These are phyloP conservation scores for Fusarium irregulare DNA, from an alignment of 2,329 filamentous ascomycete genomes.

Conservation along the genomic window DNA sequence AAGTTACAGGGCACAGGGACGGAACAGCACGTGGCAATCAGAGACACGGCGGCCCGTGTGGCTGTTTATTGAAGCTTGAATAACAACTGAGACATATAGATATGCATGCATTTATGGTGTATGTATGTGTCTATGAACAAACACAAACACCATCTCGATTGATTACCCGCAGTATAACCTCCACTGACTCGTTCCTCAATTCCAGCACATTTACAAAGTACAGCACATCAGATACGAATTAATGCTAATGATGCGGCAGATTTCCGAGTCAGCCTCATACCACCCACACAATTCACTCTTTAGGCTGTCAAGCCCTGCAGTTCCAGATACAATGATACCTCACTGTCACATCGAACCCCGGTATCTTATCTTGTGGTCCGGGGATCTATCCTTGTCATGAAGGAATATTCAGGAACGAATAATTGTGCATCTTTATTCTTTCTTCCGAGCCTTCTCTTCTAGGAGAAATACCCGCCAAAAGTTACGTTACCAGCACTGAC, in stretches of 20 bases:
- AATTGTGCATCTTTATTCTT: background rate
- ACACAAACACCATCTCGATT: too few relatives aligned
- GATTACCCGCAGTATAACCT: background rate
- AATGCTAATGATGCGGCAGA: background rate
- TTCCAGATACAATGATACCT: conserved; percentile 33
- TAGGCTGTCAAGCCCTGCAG: conserved; percentile 26
- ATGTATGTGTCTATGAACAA: background rate
- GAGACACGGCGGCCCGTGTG: conserved; percentile 26
- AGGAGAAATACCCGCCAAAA: background rate
- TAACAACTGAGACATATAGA: conserved; percentile 12
- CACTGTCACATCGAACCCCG: conserved; percentile 36
- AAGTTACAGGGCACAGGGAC: conserved; percentile 21
- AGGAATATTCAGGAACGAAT: background rate
- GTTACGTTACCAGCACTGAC: conserved; percentile 12
- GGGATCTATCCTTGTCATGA: conserved; percentile 17
- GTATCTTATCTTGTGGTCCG: too few relatives aligned
- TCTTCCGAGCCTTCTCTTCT: background rate
- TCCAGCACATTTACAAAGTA: background rate
- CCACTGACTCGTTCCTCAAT: conserved; percentile 14
- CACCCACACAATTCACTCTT: conserved; percentile 20
- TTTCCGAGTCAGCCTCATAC: conserved; percentile 32
- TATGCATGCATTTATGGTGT: background rate
- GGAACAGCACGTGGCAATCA: conserved; percentile 39
- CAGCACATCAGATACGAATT: background rate
- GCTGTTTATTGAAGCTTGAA: conserved; percentile 7